Conservation (phyloP, 345 rosid species). For the Acer yangbiense region DNA sequence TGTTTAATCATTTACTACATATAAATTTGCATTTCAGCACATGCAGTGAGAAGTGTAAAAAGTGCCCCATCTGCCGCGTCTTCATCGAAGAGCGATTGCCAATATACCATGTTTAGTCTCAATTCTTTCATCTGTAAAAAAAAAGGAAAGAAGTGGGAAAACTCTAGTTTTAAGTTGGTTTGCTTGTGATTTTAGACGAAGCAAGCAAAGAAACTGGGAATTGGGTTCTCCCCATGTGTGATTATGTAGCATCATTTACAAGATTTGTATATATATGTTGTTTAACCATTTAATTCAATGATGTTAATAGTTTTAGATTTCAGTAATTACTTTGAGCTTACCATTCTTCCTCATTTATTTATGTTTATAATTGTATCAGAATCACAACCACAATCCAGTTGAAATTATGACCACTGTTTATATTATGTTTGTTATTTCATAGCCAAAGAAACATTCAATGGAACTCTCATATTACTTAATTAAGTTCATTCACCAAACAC, state of each 20-base stretch:
- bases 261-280: constrained; percentile 23
- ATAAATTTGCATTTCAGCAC: constrained; percentile 44
- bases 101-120: constrained; percentile 65
- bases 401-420: too few relatives aligned
- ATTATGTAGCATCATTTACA: background rate
- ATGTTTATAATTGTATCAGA: too few relatives aligned
- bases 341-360: background rate
- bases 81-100: constrained; percentile 66
- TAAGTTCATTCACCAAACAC: too few relatives aligned
- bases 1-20: background rate
- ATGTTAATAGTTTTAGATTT: background rate
- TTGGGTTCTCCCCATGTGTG: background rate
- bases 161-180: constrained; percentile 4
- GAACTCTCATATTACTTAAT: too few relatives aligned
- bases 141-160: background rate
- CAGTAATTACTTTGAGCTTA: background rate
- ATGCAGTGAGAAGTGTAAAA: constrained; percentile 88
- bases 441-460: too few relatives aligned
- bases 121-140: background rate
- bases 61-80: constrained; percentile 84
- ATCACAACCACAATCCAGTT: too few relatives aligned
- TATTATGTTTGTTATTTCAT: too few relatives aligned
- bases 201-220: constrained; percentile 39
- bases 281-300: constrained; percentile 4
- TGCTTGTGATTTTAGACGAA: constrained; percentile 46